Evolutionary conservation across 768 basidiomycete species (phyloP), one percentile per base, ranked within the genome.

Genomic region (Porpolomopsis calyptriformis): DNA sequence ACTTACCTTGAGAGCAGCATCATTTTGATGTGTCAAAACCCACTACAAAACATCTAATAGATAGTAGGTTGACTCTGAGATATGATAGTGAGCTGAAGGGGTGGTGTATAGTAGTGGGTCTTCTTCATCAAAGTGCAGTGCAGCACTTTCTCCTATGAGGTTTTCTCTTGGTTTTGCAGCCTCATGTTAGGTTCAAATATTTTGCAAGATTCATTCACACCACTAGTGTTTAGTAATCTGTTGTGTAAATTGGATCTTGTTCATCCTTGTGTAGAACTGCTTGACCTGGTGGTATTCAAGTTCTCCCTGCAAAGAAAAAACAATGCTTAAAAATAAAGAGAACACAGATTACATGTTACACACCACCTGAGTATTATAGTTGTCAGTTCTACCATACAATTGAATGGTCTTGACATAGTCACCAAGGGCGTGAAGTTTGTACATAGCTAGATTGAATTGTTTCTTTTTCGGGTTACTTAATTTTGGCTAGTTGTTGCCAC

Each of bases 241-340:
- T 59, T 0, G 18, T 60, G 57, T 48, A 72, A 67, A 4, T 64
- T 55, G 40, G 23, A 50, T 56, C 45, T 66, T 65, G 52, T 60
- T 65, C 0, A 60, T 63, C 0, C 53, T n/a, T n/a, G n/a, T n/a
- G n/a, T n/a, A n/a, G n/a, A n/a, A n/a, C n/a, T n/a, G n/a, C n/a
- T n/a, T n/a, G n/a, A n/a, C n/a, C n/a, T n/a, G n/a, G n/a, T n/a
- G n/a, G 40, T 71, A 69, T 46, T 69, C 60, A 0, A 60, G 55
- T 45, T 71, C 66, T 0, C 64, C 62, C 67, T 70, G 31, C 22
- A 23, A 24, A n/a, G n/a, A 27, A n/a, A n/a, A 6, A 37, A 29
- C 20, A 18, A 16, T 61, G 2, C n/a, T n/a, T n/a, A n/a, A n/a
- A 19, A 69, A 5, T 26, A 34, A 11, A 9, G 22, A 10, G 38